Evolutionary conservation across 495 filamentous ascomycete species (phyloP), one percentile per base, ranked within the genome.

Genomic region (Aspergillus campestris): DNA sequence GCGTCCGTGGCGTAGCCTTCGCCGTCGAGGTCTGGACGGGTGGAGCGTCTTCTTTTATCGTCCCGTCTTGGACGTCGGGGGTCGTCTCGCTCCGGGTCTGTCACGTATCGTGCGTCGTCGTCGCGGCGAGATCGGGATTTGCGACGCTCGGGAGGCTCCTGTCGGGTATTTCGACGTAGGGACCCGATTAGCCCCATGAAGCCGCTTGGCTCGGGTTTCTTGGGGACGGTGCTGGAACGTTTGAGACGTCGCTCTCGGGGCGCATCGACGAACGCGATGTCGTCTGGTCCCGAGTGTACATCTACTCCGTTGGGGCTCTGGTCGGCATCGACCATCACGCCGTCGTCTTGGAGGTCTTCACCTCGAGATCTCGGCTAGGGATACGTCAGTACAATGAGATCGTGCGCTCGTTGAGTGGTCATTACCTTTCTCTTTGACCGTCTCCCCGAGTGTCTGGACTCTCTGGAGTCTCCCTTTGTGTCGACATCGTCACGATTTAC

Each of bases 231-330:
- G 33, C 52, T 65, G 5, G 70, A 57, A 15, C 69, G 71, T 37
- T 71, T 73, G 13, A 64, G 41, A 7, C 72, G 66, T 24, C 67
- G 63, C 82, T 95, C 50, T 82, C 70, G 56, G 77, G 78, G 61
- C 72, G 75, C 62, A 78, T 83, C 94, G 73, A 94, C 56, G 84
- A 72, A 56, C 73, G 88, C 55, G 82, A 77, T 31, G 80, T 83
- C 79, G 83, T 88, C 73, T 7, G 70, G 66, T 2, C 71, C 70
- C 30, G 65, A 67, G 12, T 61, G 37, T 7, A 72, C 56, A 24
- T 71, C 64, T 40, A 69, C 61, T 11, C 46, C 60, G 15, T 54
- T 60, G 12, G 55, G 61, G 27, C 57, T 56, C 47, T 61, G 65
- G 1, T 72, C 67, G 27, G 59, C 61, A 43, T 75, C 73, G 14